Base-by-base conservation (phyloP, 352 stramenopile species). In the Bremia lactucae region DNA sequence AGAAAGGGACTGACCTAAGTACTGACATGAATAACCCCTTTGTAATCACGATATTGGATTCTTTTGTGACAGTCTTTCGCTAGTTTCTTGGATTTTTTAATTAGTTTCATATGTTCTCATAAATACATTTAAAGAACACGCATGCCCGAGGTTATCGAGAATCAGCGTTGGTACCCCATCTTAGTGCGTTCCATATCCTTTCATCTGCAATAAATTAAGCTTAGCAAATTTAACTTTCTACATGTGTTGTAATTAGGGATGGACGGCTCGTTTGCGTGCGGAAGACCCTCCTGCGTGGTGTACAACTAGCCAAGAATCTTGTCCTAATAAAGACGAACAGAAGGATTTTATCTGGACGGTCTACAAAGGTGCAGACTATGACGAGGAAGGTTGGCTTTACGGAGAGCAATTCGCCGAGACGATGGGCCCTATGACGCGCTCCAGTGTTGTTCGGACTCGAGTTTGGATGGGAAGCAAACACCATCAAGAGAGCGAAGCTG, bases 371-470 rank as follows among this genome's bases (percentile, higher is more conserved):
- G 61, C 85, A 25, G 79, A 91, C 49, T 92, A 92, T 49, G 79
- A 92, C 35, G 70, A 80, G 28, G 78, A 92, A 49, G 79, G 79
- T 11, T 92, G 79, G 79, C 62, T 92, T 15, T 92, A 92, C 40
- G 68, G 75, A 20, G 46, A 62, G 3, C 66, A 53, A n/a, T 92
- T 92, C 50, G 49, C 61, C 6, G 72, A 80, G 10, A 62, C 78
- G 21, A 60, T 83, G 41, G 79, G 76, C 0, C 60, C 59, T 13
- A 87, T 83, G 57, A 79, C 68, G 7, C 59, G 65, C 5, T 63
- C 45, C 18, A 80, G 74, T n/a, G 63, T 74, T 9, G 74, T 92
- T 23, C 79, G 79, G n/a, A 87, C 58, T 34, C 76, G 79, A 24
- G 72, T 92, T 9, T 92, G 79, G 79, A 72, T 90, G 53, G 78